Percentiles rank a stretch among this genome's conserved stretches.
phyloP scores from a whole-genome alignment of 352 stramenopile genomes.

The Elongisporangium prolatum region DNA sequence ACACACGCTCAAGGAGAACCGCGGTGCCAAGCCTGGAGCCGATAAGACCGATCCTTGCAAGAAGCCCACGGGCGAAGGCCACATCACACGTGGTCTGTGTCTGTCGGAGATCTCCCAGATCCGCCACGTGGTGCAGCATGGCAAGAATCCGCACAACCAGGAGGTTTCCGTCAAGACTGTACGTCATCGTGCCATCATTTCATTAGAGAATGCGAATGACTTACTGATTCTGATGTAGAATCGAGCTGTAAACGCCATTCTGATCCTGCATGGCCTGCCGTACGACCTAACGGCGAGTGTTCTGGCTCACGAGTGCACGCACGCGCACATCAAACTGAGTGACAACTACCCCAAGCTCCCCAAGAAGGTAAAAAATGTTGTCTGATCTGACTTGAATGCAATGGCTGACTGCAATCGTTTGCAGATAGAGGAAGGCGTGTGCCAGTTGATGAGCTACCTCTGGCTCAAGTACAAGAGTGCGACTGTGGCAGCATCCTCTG shows the following conservation, averaged over 20 bases:
- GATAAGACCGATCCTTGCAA: conserved; percentile 11
- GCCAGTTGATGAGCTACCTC: conserved; percentile 73
- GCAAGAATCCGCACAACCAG: conserved; percentile 28
- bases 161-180: conserved; percentile 52
- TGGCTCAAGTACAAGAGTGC: conserved; percentile 73
- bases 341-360: conserved; percentile 55
- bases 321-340: conserved; percentile 71
- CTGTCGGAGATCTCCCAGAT: conserved; percentile 54
- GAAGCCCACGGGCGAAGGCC: conserved; percentile 18
- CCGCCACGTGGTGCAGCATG: conserved; percentile 38
- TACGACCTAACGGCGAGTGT: conserved; percentile 70
- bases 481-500: conserved; percentile 20
- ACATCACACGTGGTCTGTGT: conserved; percentile 49
- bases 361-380: conserved; percentile 35
- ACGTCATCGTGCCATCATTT: neutral
- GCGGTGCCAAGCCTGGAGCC: conserved; percentile 1
- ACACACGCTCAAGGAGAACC: conserved; percentile 47
- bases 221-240: conserved; percentile 24
- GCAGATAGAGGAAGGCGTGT: conserved; percentile 58
- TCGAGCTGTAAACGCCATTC: conserved; percentile 61
- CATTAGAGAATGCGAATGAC: neutral
- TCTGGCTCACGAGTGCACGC: conserved; percentile 68
- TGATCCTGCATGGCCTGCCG: conserved; percentile 68
- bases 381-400: too few species aligned
- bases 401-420: conserved; percentile 6